These are phyloP conservation scores for Protomyces gravidus DNA, from an alignment of 1,139 yeast genomes.

Conservation along the genomic window DNA sequence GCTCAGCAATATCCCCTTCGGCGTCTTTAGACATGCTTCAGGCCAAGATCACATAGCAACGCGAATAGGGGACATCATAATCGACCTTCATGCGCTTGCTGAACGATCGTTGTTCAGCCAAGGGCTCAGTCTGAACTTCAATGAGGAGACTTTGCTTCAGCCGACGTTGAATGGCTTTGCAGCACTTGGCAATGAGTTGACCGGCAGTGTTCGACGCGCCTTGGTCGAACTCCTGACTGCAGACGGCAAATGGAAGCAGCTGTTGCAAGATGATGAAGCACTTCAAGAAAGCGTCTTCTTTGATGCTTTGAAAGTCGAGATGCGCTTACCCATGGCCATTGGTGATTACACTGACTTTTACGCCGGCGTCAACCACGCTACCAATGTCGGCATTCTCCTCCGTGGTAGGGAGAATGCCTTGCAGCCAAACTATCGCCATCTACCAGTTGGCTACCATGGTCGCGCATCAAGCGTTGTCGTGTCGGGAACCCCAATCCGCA, in stretches of 20 bases:
- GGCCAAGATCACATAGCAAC: neutral
- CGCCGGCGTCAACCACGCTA: neutral
- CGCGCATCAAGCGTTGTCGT: conserved; percentile 37
- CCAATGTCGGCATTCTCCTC: neutral
- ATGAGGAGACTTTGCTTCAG: neutral
- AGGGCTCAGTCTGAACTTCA: neutral
- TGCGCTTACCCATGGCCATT: neutral
- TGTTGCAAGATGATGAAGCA: neutral
- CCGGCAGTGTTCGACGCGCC: neutral
- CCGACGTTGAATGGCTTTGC: neutral
- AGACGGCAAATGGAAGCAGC: neutral
- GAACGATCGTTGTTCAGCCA: neutral
- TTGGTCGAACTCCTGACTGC: neutral
- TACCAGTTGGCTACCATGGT: conserved; percentile 39
- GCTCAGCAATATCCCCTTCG: neutral
- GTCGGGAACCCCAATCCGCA: conserved; percentile 37
- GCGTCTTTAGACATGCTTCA: neutral
- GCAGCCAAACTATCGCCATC: conserved; percentile 35
- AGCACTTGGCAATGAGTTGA: neutral
- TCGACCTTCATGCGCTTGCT: neutral
- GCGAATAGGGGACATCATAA: neutral
- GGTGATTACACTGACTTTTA: neutral
- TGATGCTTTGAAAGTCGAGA: neutral
- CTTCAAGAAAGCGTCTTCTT: neutral
- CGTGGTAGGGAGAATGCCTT: conserved; percentile 32